A percentile compares a stretch with the other conserved stretches of the same genome.
Evolutionary conservation across 441 rosid species (phyloP).

Genomic region (Sinapis alba): DNA sequence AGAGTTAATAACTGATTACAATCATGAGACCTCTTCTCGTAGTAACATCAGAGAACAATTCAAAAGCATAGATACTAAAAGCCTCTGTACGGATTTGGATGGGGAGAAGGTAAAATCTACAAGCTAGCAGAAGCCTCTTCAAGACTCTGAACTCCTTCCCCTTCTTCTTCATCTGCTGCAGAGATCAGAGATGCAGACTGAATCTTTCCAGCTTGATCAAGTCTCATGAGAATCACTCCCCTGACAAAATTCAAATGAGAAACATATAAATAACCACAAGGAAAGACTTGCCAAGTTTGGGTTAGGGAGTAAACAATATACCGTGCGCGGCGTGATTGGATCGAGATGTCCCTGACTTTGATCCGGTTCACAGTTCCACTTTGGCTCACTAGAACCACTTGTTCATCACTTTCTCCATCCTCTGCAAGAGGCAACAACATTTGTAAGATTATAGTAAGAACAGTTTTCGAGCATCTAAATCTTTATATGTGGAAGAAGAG

Average conservation of each 20-base stretch:
- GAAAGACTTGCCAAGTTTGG: not conserved
- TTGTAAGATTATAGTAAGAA: not conserved
- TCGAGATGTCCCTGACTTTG: conserved; percentile 89
- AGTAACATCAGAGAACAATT: conserved; percentile 4
- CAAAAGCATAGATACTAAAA: conserved; percentile 11
- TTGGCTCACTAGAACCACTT: conserved; percentile 93
- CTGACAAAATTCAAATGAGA: conserved; percentile 43
- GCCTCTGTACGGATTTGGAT: conserved; percentile 21
- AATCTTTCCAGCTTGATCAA: conserved; percentile 89
- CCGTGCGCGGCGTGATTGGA: conserved; percentile 92
- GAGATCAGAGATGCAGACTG: conserved; percentile 91
- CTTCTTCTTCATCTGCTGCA: conserved; percentile 49
- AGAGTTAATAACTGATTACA: not conserved
- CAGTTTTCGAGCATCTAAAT: conserved; percentile 1
- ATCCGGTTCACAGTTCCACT: conserved; percentile 91
- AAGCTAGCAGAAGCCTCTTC: conserved; percentile 29
- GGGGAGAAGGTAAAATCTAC: conserved; percentile 22
- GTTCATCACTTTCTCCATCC: conserved; percentile 94
- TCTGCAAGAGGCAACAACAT: conserved; percentile 41
- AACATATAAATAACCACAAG: not conserved
- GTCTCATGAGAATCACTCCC: conserved; percentile 92
- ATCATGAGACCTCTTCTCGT: conserved; percentile 24
- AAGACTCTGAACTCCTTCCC: conserved; percentile 36
- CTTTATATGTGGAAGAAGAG: not conserved
- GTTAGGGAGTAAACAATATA: conserved; percentile 21